Base-by-base conservation (phyloP, 2,329 filamentous ascomycete genomes). In the Phialophora expanda region DNA sequence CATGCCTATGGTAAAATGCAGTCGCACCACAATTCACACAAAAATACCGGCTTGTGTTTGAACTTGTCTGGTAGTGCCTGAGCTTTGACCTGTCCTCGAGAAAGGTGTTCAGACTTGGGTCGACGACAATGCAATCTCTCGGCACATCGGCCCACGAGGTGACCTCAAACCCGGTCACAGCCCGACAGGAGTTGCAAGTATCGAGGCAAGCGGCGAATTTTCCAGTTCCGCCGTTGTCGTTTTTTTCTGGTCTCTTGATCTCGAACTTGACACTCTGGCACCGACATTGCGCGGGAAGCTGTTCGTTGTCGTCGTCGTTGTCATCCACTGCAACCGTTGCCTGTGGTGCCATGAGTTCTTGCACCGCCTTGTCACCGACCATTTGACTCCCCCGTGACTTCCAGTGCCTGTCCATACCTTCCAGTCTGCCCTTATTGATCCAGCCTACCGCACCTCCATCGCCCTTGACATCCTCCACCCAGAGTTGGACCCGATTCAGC, bases 381-480 rank as follows among this genome's bases (percentile, higher is more conserved):
- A 65, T 48, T 4, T 59, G 38, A 53, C 65, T 69, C n/a, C 61
- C 17, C 48, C 67, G 53, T 11, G 63, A 67, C 46, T 34, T 48
- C 62, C 65, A 64, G 44, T 54, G 63, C 44, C 65, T 51, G 28
- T 66, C 63, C 69, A 69, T 68, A 6, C 67, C 64, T 2, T 22
- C 38, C 32, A 65, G 30, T 44, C 55, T 56, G 30, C 68, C 68
- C 9, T 58, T 14, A 30, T 69, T 69, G 61, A 72, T 66, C 70
- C 70, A 72, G 4, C 30, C 56, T 1, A 56, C 66, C 17, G 68
- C 67, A 34, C 70, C 70, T 5, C 67, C 70, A 56, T 71, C 70
- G 24, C 50, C 65, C 30, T 51, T 64, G 38, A 69, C 64, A 60
- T 72, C 69, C 20, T 66, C 69, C 1, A 69, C 58, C 65, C 66